Percentiles rank a stretch among this genome's conserved stretches.
Conservation (phyloP, 768 basidiomycete species). For the Kwoniella sp. region DNA sequence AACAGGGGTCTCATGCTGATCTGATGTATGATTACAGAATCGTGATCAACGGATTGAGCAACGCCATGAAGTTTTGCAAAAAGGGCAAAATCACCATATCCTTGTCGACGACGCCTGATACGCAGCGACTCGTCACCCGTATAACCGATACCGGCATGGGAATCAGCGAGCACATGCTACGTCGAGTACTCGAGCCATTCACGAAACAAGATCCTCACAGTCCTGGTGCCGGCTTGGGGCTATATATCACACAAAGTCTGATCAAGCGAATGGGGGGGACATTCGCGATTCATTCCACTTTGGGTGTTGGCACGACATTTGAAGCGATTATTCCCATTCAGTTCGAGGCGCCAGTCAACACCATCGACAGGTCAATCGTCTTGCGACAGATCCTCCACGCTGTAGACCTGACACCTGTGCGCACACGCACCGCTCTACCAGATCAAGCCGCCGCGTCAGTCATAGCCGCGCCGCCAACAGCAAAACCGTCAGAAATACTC, state of each 20-base stretch:
- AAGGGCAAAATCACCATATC: conserved; percentile 25
- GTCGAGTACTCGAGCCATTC: conserved; percentile 43
- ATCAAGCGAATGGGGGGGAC: conserved; percentile 39
- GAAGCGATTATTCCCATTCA: conserved; percentile 28
- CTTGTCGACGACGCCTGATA: conserved; percentile 3
- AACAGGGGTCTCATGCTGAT: background rate
- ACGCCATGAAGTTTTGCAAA: conserved; percentile 35
- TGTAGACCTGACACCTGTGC: background rate
- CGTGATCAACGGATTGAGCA: conserved; percentile 44
- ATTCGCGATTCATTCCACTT: conserved; percentile 15
- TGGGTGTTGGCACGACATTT: conserved; percentile 31
- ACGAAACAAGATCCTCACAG: conserved; percentile 34
- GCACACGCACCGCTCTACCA: background rate
- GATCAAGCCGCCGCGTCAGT: background rate
- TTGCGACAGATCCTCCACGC: background rate
- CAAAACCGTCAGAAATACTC: background rate
- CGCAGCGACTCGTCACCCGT: conserved; percentile 10
- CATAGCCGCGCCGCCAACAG: background rate
- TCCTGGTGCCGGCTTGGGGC: conserved; percentile 47
- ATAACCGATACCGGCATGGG: conserved; percentile 40
- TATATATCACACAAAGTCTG: conserved; percentile 40
- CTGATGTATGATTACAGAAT: conserved; percentile 26
- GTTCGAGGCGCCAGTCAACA: background rate
- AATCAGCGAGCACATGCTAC: conserved; percentile 23
- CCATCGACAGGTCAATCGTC: background rate